These are phyloP conservation scores for Aplosporella prunicola DNA, from an alignment of 2,329 filamentous ascomycete species.

Conservation along the genomic window DNA sequence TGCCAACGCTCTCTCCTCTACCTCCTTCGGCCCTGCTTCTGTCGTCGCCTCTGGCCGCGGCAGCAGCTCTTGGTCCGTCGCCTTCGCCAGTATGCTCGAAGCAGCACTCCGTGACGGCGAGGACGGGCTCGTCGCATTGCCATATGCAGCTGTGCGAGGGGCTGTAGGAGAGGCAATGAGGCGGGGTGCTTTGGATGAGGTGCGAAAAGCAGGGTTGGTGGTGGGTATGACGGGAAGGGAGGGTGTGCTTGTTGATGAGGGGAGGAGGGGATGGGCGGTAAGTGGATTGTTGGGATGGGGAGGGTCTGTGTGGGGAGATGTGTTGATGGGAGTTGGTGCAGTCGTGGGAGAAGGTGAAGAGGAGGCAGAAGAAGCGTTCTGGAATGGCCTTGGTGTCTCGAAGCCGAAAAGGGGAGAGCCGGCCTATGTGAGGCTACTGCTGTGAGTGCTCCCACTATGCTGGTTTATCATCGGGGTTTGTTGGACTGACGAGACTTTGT, in stretches of 20 bases:
- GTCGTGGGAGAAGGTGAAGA: constrained; percentile 22
- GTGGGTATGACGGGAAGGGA: constrained; percentile 37
- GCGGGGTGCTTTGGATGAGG: constrained; percentile 38
- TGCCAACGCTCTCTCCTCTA: constrained; percentile 37
- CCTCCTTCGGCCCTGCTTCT: constrained; percentile 42
- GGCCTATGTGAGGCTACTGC: constrained; percentile 28
- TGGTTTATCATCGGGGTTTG: constrained; percentile 5
- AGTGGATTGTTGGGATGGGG: constrained; percentile 45
- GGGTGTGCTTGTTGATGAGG: constrained; percentile 41
- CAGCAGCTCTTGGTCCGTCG: constrained; percentile 43
- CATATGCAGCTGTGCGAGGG: constrained; percentile 46
- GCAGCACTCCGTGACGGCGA: constrained; percentile 47
- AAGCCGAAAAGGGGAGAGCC: constrained; percentile 23
- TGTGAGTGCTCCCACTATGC: no score
- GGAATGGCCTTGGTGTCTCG: constrained; percentile 34
- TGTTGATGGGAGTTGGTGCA: constrained; percentile 37
- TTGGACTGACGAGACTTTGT: constrained; percentile 3
- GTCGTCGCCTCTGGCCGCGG: constrained; percentile 39
- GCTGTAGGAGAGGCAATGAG: constrained; percentile 33
- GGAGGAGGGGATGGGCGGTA: constrained; percentile 37
- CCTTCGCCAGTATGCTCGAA: constrained; percentile 45
- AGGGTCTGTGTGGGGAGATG: constrained; percentile 48
- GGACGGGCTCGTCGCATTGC: constrained; percentile 48
- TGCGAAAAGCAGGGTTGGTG: constrained; percentile 43
- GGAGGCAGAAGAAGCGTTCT: constrained; percentile 25